Evolutionary conservation across 169 alveolate genomes (phyloP).

Genomic region (Babesia ovis): DNA sequence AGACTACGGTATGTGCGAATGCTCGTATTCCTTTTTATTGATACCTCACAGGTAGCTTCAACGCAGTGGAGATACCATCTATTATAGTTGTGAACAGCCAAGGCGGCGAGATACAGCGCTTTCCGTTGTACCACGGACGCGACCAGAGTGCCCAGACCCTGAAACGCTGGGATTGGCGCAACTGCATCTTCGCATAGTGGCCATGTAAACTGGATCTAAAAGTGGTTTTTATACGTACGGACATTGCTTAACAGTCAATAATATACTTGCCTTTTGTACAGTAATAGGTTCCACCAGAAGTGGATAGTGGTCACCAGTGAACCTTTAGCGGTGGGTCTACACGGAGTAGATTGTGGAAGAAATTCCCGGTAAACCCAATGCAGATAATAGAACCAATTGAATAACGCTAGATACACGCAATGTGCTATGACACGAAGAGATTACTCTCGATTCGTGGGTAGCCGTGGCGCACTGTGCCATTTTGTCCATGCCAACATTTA

Average conservation of each 20-base stretch:
- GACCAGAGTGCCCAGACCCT: slow-evolving; percentile 30
- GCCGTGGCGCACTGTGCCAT: background rate
- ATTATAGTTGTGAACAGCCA: slow-evolving; percentile 17
- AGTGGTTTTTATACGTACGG: no score
- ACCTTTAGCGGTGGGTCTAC: no score
- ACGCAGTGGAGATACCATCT: slow-evolving; percentile 30
- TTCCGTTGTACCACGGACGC: slow-evolving; percentile 36
- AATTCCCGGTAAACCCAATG: no score
- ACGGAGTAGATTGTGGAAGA: no score
- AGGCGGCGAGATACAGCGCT: slow-evolving; percentile 23
- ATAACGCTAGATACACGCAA: background rate
- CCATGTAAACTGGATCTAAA: no score
- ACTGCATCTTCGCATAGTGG: slow-evolving; percentile 2
- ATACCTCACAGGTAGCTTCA: slow-evolving; percentile 15
- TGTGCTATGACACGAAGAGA: background rate
- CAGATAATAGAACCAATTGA: no score
- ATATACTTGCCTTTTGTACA: no score
- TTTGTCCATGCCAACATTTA: background rate
- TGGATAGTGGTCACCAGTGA: no score
- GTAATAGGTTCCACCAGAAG: no score
- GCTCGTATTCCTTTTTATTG: background rate
- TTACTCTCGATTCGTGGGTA: background rate
- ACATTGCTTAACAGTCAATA: no score
- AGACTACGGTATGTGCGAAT: slow-evolving; percentile 9
- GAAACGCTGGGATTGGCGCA: slow-evolving; percentile 45